phyloP scores from a whole-genome alignment of 208 protist genomes.

The Crithidia bombi region DNA sequence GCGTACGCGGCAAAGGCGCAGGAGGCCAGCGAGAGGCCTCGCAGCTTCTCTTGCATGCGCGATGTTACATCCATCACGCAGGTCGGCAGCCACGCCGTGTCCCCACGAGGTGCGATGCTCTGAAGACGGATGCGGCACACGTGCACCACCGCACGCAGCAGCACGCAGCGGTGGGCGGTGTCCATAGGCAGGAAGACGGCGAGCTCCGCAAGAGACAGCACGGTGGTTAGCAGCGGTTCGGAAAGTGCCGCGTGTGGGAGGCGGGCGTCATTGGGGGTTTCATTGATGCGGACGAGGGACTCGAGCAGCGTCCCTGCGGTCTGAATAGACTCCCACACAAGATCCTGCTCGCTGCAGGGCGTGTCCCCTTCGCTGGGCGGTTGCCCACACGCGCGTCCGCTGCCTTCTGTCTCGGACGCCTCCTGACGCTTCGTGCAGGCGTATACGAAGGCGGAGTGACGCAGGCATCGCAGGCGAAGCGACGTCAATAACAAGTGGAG shows the following conservation, averaged over 20 bases:
- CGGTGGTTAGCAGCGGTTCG: conserved; percentile 23
- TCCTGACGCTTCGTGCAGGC: not conserved
- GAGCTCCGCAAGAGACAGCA: conserved; percentile 28
- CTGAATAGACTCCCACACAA: conserved; percentile 16
- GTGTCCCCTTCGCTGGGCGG: too few relatives aligned
- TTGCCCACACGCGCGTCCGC: not conserved
- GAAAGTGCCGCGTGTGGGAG: conserved; percentile 13
- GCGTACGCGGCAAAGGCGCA: conserved; percentile 19
- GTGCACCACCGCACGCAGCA: conserved; percentile 25
- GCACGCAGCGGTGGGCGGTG: conserved; percentile 19
- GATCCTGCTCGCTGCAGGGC: conserved; percentile 1
- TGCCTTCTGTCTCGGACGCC: not conserved
- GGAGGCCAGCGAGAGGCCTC: conserved; percentile 15
- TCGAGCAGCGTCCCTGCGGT: conserved; percentile 17
- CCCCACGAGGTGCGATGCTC: not conserved
- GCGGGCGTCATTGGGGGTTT: not conserved
- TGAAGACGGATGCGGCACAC: conserved; percentile 24
- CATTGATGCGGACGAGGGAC: conserved; percentile 13
- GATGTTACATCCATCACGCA: conserved; percentile 23
- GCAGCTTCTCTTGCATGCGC: conserved; percentile 25
- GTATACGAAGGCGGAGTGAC: conserved; percentile 30
- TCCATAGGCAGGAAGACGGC: conserved; percentile 26
- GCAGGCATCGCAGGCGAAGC: conserved; percentile 37
- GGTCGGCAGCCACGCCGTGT: conserved; percentile 17
- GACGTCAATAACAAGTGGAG: conserved; percentile 22